Evolutionary conservation across 805 yeast genomes (phyloP).

Genomic region (Saitoella complicata): DNA sequence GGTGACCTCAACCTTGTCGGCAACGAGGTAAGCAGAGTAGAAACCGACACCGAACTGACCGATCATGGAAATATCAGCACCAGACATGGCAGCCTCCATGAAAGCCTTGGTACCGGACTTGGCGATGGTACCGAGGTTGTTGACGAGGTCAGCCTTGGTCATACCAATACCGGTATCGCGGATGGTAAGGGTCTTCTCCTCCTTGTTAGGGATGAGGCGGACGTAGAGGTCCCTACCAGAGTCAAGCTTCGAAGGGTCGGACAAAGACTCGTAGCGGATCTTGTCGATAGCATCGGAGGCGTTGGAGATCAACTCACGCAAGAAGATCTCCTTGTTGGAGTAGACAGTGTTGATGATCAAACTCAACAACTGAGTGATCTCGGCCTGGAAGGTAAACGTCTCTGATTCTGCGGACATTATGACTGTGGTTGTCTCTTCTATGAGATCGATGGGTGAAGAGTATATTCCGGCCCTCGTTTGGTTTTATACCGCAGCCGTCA

Average conservation of each 20-base stretch:
- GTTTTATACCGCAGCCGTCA: no score
- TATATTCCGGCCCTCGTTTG: no score
- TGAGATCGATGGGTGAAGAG: no score
- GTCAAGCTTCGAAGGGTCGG: constrained; percentile 83
- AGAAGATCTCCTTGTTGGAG: constrained; percentile 96
- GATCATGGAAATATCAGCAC: constrained; percentile 99
- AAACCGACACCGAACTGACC: constrained; percentile 99
- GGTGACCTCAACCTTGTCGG: constrained; percentile 96
- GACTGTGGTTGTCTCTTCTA: no score
- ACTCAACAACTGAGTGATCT: constrained; percentile 99
- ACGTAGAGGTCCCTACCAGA: constrained; percentile 92
- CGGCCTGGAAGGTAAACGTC: constrained; percentile 66
- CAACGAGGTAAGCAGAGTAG: constrained; percentile 97
- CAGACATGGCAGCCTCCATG: constrained; percentile 98
- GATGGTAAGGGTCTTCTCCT: constrained; percentile 81
- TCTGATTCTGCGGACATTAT: background rate
- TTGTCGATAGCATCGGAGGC: constrained; percentile 99
- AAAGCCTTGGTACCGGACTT: constrained; percentile 99
- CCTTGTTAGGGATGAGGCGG: constrained; percentile 95
- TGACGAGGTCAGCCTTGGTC: constrained; percentile 97
- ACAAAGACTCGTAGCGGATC: constrained; percentile 89
- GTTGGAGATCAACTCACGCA: constrained; percentile 96
- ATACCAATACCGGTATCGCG: constrained; percentile 99
- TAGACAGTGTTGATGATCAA: constrained; percentile 99
- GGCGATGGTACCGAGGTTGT: constrained; percentile 99